Evolutionary conservation across 129 eudicot species (phyloP), one percentile per base, ranked within the genome.

Genomic region (Escallonia herrerae): DNA sequence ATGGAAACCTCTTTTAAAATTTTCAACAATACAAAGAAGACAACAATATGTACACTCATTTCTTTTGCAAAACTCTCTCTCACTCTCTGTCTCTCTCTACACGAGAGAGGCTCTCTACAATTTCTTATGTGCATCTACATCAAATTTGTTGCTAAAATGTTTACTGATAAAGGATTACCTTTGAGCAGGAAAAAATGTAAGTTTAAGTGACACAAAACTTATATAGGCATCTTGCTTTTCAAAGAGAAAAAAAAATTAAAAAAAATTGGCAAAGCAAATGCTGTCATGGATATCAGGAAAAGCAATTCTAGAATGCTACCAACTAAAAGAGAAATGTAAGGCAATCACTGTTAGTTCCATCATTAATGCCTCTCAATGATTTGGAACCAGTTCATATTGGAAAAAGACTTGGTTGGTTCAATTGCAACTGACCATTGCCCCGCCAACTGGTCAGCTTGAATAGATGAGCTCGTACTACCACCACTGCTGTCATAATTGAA

Each of bases 391-490:
- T 59, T 48, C 4, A 15, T 41, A 22, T 22, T 22, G 33, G 33
- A 22, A 22, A 22, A 22, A 22, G 33, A 22, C 33, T 22, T 22
- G 33, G 33, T 22, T 3, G n/a, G 8, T 22, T 15, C 2, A 11
- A 33, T 40, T 47, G 63, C 55, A 55, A 72, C 83, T 7, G 66
- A 91, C 98, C 98, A 93, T 81, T 93, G 95, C 58, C 96, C 98
- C 40, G 98, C 98, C 79, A 93, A 77, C 66, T 93, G 98, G 81
- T 93, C 98, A 51, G 98, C 96, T 77, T 93, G 98, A 58, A 93
- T 93, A 42, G 95, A 83, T 22, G 90, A 71, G 80, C 96, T 93
- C 15, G 75, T 67, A 58, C 62, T 46, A 67, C 91, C 82, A n/a
- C 90, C 84, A 60, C 91, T 93, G 55, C 79, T 66, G 46, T 93